phyloP scores from a whole-genome alignment of 176 grass and related monocot species.

The Luzula sylvatica region DNA sequence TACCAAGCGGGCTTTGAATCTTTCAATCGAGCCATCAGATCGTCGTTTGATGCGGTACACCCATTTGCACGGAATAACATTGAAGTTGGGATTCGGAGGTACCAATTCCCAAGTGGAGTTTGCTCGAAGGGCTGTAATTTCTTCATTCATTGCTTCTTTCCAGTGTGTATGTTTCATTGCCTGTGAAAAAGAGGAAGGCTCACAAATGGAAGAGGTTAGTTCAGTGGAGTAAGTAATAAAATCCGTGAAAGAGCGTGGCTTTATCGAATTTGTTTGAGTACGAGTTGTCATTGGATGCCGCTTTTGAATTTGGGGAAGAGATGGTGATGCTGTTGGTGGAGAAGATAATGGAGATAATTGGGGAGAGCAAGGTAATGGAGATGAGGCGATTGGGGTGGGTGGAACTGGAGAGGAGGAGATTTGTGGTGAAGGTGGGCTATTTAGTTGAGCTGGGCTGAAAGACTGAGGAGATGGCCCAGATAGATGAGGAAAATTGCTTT shows the following conservation, averaged over 20 bases:
- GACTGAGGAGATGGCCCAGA: too few relatives aligned
- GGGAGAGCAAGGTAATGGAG: rapidly evolving
- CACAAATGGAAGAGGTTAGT: not conserved
- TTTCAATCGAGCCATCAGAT: not conserved
- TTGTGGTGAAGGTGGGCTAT: not conserved
- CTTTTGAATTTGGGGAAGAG: not conserved
- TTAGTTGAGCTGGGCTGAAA: too few relatives aligned
- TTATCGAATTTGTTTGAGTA: not conserved
- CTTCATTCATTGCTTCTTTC: not conserved
- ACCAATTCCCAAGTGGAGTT: slow-evolving; percentile 4
- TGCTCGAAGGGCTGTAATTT: not conserved
- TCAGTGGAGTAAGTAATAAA: not conserved
- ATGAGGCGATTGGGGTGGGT: not conserved
- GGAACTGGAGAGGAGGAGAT: not conserved
- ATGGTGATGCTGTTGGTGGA: rapidly evolving
- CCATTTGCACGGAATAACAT: not conserved
- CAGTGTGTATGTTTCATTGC: not conserved
- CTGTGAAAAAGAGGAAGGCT: not conserved
- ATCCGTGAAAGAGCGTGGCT: not conserved
- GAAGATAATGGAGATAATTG: not conserved
- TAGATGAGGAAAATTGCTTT: too few relatives aligned
- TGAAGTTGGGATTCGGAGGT: not conserved
- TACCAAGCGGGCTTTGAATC: not conserved
- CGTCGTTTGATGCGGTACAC: not conserved
- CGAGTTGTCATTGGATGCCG: not conserved